Percentiles rank a stretch among this genome's conserved stretches.
These are phyloP conservation scores for Thinopyrum elongatum DNA, from an alignment of 176 grass and related monocot species.

Conservation along the genomic window DNA sequence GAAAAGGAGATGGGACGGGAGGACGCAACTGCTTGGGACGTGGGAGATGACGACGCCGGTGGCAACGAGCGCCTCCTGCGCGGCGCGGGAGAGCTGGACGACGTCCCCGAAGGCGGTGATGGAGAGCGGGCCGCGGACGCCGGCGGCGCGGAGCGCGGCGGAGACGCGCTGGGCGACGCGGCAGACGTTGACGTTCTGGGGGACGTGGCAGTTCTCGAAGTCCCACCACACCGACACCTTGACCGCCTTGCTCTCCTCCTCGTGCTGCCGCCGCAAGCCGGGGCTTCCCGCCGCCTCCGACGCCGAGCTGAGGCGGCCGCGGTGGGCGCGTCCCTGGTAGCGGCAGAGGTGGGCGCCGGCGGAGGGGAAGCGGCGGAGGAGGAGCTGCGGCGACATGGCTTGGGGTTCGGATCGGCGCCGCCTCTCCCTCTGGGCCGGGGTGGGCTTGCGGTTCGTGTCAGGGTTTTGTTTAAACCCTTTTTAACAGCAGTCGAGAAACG, in stretches of 20 bases:
- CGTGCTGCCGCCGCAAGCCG: neutral
- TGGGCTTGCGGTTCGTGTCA: neutral
- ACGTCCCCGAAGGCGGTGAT: constrained; percentile 91
- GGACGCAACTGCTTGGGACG: constrained; percentile 63
- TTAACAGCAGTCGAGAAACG: neutral
- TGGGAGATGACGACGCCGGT: constrained; percentile 84
- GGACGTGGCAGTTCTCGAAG: constrained; percentile 90
- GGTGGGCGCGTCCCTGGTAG: neutral
- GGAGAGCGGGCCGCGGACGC: constrained; percentile 72
- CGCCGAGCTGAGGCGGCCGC: constrained; percentile 25
- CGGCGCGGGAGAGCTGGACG: constrained; percentile 42
- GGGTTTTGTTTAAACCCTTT: constrained; percentile 34
- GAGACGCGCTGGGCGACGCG: constrained; percentile 54
- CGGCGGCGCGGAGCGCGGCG: constrained; percentile 65
- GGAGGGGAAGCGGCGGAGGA: constrained; percentile 31
- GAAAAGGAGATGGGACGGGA: neutral
- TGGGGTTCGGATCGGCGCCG: neutral
- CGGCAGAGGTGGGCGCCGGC: neutral
- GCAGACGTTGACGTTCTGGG: constrained; percentile 52
- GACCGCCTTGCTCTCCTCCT: constrained; percentile 52
- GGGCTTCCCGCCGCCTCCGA: neutral
- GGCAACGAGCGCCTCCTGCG: constrained; percentile 70
- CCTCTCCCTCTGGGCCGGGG: neutral
- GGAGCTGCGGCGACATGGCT: constrained; percentile 45
- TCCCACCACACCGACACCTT: constrained; percentile 94